phyloP scores from a whole-genome alignment of 345 rosid species.

The Arabidopsis arenosa region DNA sequence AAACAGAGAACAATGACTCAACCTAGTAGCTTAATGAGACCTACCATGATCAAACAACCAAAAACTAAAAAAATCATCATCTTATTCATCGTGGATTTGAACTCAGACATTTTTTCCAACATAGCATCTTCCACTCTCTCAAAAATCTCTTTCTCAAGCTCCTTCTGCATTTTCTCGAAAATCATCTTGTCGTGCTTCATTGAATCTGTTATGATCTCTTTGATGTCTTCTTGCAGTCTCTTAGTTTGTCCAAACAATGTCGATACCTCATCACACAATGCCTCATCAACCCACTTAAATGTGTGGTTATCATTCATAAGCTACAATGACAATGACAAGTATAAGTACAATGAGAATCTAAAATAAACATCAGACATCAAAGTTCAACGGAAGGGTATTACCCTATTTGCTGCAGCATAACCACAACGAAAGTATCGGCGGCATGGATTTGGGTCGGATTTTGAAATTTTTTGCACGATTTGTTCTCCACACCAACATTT shows the following conservation, averaged over 20 bases:
- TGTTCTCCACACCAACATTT: neutral
- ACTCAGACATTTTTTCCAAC: neutral
- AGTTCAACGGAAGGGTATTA: too few relatives aligned
- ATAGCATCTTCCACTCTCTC: neutral
- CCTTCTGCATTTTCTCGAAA: neutral
- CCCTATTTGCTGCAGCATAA: too few relatives aligned
- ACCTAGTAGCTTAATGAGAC: too few relatives aligned
- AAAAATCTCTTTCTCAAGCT: neutral
- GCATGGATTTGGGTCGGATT: too few relatives aligned
- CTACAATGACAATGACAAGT: neutral
- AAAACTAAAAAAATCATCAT: neutral
- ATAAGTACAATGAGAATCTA: neutral
- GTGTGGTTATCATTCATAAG: neutral
- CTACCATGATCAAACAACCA: neutral
- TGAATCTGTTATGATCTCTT: neutral
- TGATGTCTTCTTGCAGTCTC: neutral
- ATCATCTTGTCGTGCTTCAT: neutral
- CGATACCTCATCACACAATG: neutral
- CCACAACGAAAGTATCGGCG: too few relatives aligned
- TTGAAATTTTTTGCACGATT: too few relatives aligned
- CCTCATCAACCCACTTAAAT: conserved; percentile 5
- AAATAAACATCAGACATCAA: neutral
- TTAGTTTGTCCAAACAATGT: neutral
- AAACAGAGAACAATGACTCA: too few relatives aligned
- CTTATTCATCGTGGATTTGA: neutral